Percentiles rank a stretch among this genome's conserved stretches.
Conservation (phyloP, 352 stramenopile species). For the Globisporangium lucens region DNA sequence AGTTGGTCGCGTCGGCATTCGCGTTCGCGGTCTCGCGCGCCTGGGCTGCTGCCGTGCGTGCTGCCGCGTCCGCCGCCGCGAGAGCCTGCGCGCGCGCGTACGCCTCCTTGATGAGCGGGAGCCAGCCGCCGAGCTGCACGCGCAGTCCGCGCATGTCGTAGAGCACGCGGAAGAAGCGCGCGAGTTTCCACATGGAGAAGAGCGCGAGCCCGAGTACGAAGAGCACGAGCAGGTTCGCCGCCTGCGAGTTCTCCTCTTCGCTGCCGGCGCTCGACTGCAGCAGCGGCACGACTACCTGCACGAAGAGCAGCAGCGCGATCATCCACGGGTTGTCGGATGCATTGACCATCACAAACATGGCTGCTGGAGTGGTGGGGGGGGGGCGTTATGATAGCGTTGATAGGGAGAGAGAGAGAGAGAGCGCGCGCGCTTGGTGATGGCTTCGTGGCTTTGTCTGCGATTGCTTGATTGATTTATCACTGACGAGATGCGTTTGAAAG, state of each 20-base stretch:
- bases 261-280: slow-evolving; percentile 70
- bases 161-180: slow-evolving; percentile 55
- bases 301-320: slow-evolving; percentile 71
- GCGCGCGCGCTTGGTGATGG: neutral
- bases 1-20: slow-evolving; percentile 19
- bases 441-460: neutral
- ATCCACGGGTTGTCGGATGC: slow-evolving; percentile 80
- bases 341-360: slow-evolving; percentile 81
- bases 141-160: slow-evolving; percentile 30
- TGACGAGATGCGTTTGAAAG: neutral
- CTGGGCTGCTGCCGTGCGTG: slow-evolving; percentile 33
- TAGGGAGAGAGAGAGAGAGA: neutral
- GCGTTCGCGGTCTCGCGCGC: slow-evolving; percentile 28
- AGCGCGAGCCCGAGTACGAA: slow-evolving; percentile 55
- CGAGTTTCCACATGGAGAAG: slow-evolving; percentile 49
- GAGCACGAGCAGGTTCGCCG: slow-evolving; percentile 50
- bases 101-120: slow-evolving; percentile 54
- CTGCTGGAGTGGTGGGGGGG: neutral
- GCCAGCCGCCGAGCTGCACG: slow-evolving; percentile 30
- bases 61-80: slow-evolving; percentile 30
- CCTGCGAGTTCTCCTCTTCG: slow-evolving; percentile 39
- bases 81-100: slow-evolving; percentile 29
- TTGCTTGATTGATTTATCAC: neutral
- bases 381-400: neutral
- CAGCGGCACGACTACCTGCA: slow-evolving; percentile 71